Evolutionary conservation across 345 rosid genomes (phyloP).

Genomic region (Pugionium dolabratum): DNA sequence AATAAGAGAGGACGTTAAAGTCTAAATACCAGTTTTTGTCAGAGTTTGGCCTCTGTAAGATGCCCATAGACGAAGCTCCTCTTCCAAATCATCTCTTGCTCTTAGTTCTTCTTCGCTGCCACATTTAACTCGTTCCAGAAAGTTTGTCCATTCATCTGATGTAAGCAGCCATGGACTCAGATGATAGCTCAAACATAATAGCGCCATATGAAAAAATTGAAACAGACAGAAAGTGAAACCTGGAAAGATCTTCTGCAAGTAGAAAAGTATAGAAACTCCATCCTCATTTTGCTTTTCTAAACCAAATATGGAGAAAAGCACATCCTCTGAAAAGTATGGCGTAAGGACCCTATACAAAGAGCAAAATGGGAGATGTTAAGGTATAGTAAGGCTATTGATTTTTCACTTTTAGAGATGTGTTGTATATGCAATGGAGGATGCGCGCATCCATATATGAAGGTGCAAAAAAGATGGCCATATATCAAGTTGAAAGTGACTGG

Average conservation of each 20-base stretch:
- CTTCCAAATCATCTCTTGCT: conserved; percentile 44
- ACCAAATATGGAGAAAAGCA: conserved; percentile 58
- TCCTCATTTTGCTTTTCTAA: conserved; percentile 71
- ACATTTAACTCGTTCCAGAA: conserved; percentile 59
- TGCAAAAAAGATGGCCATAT: conserved; percentile 13
- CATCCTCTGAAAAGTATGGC: conserved; percentile 78
- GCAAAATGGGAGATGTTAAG: conserved; percentile 17
- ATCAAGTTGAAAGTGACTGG: conserved; percentile 23
- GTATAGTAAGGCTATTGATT: neutral
- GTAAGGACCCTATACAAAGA: conserved; percentile 61
- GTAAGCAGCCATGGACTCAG: conserved; percentile 35
- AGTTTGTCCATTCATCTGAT: conserved; percentile 79
- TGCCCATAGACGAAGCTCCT: conserved; percentile 80
- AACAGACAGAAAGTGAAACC: conserved; percentile 44
- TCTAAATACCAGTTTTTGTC: conserved; percentile 67
- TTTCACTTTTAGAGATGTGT: neutral
- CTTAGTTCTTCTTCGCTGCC: conserved; percentile 55
- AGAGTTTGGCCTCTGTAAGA: conserved; percentile 84
- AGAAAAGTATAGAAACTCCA: conserved; percentile 79
- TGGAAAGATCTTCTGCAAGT: conserved; percentile 82
- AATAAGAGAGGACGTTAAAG: conserved; percentile 14
- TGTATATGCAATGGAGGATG: conserved; percentile 9
- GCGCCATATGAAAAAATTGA: conserved; percentile 4
- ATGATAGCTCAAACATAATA: conserved; percentile 22
- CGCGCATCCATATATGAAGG: conserved; percentile 18